Evolutionary conservation across 2,329 filamentous ascomycete species (phyloP).

Genomic region (Capronia americana): DNA sequence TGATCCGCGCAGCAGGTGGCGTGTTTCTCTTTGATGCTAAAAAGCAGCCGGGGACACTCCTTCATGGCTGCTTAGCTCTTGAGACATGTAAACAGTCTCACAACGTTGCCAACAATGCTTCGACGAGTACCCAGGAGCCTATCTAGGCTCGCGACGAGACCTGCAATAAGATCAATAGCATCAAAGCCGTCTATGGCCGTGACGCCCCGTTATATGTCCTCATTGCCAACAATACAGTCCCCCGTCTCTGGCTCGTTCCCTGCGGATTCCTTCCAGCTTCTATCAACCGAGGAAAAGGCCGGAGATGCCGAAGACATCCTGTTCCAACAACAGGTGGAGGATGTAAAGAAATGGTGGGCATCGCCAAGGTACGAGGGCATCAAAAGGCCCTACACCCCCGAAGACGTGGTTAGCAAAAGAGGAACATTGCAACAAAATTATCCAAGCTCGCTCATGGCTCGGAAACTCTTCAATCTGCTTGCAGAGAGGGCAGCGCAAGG

Average conservation of each 20-base stretch:
- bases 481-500: slow-evolving; percentile 77
- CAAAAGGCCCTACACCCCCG: slow-evolving; percentile 86
- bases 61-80: not conserved
- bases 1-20: slow-evolving; percentile 6
- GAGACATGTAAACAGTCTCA: slow-evolving; percentile 6
- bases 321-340: slow-evolving; percentile 80
- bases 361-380: slow-evolving; percentile 85
- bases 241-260: slow-evolving; percentile 67
- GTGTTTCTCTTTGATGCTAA: slow-evolving; percentile 6
- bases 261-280: slow-evolving; percentile 83
- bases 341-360: slow-evolving; percentile 90
- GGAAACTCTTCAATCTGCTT: slow-evolving; percentile 90
- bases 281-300: slow-evolving; percentile 77
- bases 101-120: slow-evolving; percentile 26
- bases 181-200: slow-evolving; percentile 20
- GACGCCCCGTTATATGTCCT: slow-evolving; percentile 59
- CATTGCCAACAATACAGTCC: slow-evolving; percentile 62
- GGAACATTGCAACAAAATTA: slow-evolving; percentile 87
- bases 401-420: slow-evolving; percentile 91
- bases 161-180: slow-evolving; percentile 13
- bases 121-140: slow-evolving; percentile 33
- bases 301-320: slow-evolving; percentile 83
- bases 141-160: slow-evolving; percentile 28
- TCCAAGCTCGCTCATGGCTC: slow-evolving; percentile 90
- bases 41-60: not conserved